These are phyloP conservation scores for Exophiala alcalophila DNA, from an alignment of 2,329 filamentous ascomycete genomes.

Conservation along the genomic window DNA sequence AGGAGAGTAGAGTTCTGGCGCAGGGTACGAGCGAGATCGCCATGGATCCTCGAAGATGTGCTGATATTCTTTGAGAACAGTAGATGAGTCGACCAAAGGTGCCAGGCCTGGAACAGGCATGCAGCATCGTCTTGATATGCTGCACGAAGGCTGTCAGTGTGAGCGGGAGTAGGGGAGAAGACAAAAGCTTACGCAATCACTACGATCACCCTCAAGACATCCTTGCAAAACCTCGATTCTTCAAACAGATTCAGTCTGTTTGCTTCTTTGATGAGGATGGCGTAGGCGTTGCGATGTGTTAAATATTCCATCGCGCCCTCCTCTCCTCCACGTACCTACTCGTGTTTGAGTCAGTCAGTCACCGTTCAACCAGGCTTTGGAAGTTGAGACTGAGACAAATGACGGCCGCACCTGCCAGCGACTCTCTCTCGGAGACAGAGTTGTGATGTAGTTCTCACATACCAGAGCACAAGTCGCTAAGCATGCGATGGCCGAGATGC, in stretches of 20 bases:
- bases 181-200: constrained; percentile 13
- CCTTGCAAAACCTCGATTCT: constrained; percentile 17
- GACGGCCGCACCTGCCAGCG: not conserved
- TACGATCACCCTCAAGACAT: constrained; percentile 16
- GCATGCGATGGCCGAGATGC: constrained; percentile 15
- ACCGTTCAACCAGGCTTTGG: too few relatives aligned
- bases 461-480: constrained; percentile 18
- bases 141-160: constrained; percentile 1
- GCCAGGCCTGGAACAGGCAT: constrained; percentile 15
- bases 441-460: constrained; percentile 1
- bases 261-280: constrained; percentile 14
- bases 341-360: too few relatives aligned
- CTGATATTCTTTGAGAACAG: constrained; percentile 12
- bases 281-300: constrained; percentile 18
- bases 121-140: constrained; percentile 12
- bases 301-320: constrained; percentile 16
- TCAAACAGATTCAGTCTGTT: constrained; percentile 11
- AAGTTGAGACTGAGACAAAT: too few relatives aligned
- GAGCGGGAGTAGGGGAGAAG: not conserved
- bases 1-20: constrained; percentile 15
- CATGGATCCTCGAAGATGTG: constrained; percentile 16
- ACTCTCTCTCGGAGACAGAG: not conserved
- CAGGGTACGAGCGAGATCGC: constrained; percentile 5
- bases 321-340: constrained; percentile 12
- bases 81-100: constrained; percentile 6